A percentile compares a stretch with the other conserved stretches of the same genome.
Evolutionary conservation across 2,329 filamentous ascomycete species (phyloP).

Genomic region (Cryphonectria parasitica): DNA sequence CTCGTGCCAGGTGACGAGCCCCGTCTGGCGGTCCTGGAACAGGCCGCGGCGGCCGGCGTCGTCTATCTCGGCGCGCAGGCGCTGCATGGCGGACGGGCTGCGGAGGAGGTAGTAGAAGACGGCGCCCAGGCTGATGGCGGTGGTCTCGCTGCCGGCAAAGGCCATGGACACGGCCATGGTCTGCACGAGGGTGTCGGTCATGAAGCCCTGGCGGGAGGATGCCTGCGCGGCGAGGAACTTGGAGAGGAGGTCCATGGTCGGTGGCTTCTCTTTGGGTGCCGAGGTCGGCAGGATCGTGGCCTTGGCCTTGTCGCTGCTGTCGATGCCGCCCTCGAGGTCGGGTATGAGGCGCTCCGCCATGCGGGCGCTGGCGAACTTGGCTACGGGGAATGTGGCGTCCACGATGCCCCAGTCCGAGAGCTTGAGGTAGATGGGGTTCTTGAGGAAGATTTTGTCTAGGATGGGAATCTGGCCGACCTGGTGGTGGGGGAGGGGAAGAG

Average conservation of each 20-base stretch:
- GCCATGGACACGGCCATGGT: conserved; percentile 65
- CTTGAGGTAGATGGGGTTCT: conserved; percentile 74
- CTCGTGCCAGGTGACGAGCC: conserved; percentile 69
- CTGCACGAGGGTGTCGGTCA: conserved; percentile 70
- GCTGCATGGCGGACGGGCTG: conserved; percentile 31
- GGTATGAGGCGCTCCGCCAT: conserved; percentile 64
- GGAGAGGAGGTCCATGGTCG: conserved; percentile 65
- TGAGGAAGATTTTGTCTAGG: conserved; percentile 70
- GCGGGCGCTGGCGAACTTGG: conserved; percentile 69
- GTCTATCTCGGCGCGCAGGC: conserved; percentile 42
- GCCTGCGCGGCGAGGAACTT: conserved; percentile 73
- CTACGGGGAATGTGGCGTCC: conserved; percentile 72
- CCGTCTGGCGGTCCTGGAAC: conserved; percentile 44
- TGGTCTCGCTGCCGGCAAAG: conserved; percentile 37
- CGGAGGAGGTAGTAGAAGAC: conserved; percentile 36
- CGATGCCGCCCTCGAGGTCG: conserved; percentile 40
- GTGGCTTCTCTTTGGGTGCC: conserved; percentile 41
- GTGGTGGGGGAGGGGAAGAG: too few relatives aligned
- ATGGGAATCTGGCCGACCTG: conserved; percentile 74
- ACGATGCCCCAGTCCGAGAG: conserved; percentile 69
- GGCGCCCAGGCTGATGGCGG: conserved; percentile 35
- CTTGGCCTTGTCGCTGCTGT: conserved; percentile 31
- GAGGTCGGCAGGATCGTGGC: conserved; percentile 45
- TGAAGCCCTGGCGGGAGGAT: conserved; percentile 69
- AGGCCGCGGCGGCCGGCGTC: conserved; percentile 19